phyloP scores from a whole-genome alignment of 2,329 filamentous ascomycete species.

The Monosporascus sp. region DNA sequence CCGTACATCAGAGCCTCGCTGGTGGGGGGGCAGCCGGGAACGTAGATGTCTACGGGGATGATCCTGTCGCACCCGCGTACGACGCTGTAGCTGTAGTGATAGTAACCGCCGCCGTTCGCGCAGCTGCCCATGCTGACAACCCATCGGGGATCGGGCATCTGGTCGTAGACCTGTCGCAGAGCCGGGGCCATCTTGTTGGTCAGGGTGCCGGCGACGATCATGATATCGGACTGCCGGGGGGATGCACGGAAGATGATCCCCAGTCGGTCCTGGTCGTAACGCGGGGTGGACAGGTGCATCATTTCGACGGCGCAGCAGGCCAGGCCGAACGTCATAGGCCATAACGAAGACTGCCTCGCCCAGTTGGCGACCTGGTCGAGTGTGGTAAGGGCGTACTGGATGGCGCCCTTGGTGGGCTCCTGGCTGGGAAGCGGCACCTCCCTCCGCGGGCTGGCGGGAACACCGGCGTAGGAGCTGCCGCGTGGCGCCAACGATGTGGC shows the following conservation, averaged over 20 bases:
- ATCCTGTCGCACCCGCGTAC: slow-evolving; percentile 71
- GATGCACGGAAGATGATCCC: slow-evolving; percentile 90
- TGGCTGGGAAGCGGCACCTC: slow-evolving; percentile 76
- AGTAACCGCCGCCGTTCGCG: slow-evolving; percentile 80
- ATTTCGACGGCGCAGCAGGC: slow-evolving; percentile 89
- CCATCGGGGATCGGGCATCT: slow-evolving; percentile 91
- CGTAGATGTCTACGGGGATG: slow-evolving; percentile 75
- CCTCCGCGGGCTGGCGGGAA: slow-evolving; percentile 52
- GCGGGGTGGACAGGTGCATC: slow-evolving; percentile 85
- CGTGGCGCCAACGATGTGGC: slow-evolving; percentile 51
- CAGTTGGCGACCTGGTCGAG: slow-evolving; percentile 78
- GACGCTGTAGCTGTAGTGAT: slow-evolving; percentile 80
- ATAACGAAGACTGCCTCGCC: slow-evolving; percentile 77
- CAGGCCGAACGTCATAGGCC: slow-evolving; percentile 85
- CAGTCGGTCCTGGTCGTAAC: slow-evolving; percentile 83
- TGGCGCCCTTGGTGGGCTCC: slow-evolving; percentile 70
- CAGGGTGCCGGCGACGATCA: slow-evolving; percentile 89
- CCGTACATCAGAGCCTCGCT: slow-evolving; percentile 61
- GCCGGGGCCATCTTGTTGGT: slow-evolving; percentile 97
- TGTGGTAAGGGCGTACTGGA: slow-evolving; percentile 83
- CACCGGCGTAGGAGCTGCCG: slow-evolving; percentile 38
- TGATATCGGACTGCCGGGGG: slow-evolving; percentile 81
- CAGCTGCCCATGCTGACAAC: slow-evolving; percentile 80
- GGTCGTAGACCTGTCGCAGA: slow-evolving; percentile 85
- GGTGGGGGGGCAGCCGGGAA: slow-evolving; percentile 66